Evolutionary conservation across 2,329 filamentous ascomycete species (phyloP), one percentile per base, ranked within the genome.

Genomic region (Penicillium sp.): DNA sequence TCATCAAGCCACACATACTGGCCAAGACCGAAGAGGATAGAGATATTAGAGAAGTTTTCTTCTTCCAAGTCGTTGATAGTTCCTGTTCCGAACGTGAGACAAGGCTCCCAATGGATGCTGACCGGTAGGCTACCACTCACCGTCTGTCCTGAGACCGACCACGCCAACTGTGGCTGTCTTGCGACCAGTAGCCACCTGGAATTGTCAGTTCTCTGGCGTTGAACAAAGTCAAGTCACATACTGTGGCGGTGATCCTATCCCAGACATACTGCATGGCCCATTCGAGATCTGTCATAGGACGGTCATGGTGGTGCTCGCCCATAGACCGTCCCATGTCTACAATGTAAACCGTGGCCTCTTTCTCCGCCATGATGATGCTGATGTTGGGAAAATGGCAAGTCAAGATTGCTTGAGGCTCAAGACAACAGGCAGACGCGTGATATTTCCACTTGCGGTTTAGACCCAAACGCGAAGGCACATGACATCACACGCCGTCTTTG

Each of bases 261-360:
- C 93, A 99, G 49, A 97, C 84, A 76, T 96, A 99, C 60, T 86
- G 85, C 85, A 97, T 87, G 47, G 86, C 85, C 86, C 88, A 99
- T 59, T 97, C 91, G 19, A 99, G 83, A 72, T 97, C 89, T 3
- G 88, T 88, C 72, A 93, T 84, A 21, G 79, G 72, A 64, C 94
- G 86, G 27, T 88, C 91, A 76, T 85, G 82, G 65, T 86, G 84
- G 66, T 80, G 83, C 70, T 89, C 80, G 57, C 82, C 88, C 90
- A 96, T 97, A n/a, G 92, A 90, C 68, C 79, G 81, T 57, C 92
- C 92, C 25, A 97, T 80, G 76, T 99, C 94, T 59, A 99, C 77
- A 65, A 99, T 88, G 74, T 94, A 99, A 43, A 97, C 85, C 0
- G 89, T 94, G 9, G 92, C 91, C 78, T 97, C 91, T 74, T 99